Evolutionary conservation across 2,329 filamentous ascomycete genomes (phyloP).

Genomic region (Cryphonectria parasitica): DNA sequence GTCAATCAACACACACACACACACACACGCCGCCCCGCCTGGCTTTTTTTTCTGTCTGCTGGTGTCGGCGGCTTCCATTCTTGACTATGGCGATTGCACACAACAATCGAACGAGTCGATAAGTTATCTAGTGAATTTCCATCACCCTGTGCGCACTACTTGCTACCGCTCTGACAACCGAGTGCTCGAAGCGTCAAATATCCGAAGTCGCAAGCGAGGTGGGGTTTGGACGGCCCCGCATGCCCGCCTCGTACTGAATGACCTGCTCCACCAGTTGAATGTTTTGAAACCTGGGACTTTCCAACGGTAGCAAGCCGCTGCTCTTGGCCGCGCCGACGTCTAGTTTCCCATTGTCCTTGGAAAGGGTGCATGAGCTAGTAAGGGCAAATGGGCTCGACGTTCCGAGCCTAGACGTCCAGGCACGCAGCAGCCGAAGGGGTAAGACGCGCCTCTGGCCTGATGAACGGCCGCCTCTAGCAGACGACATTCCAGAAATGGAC

Average conservation of each 20-base stretch:
- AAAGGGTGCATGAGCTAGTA: constrained; percentile 1
- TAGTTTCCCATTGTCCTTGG: background rate
- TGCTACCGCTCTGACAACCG: background rate
- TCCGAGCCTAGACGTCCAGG: constrained; percentile 14
- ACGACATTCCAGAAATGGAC: constrained; percentile 24
- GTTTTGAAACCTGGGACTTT: constrained; percentile 14
- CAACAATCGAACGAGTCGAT: constrained; percentile 3
- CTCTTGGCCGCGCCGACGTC: background rate
- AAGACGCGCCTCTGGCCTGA: constrained; percentile 17
- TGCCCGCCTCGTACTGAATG: constrained; percentile 18
- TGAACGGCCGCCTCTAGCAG: constrained; percentile 16
- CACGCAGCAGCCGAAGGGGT: background rate
- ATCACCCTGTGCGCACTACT: background rate
- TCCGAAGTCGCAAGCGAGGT: constrained; percentile 21
- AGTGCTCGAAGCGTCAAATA: constrained; percentile 19
- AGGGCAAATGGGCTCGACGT: background rate
- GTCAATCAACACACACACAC: too few relatives aligned
- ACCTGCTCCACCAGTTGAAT: constrained; percentile 14
- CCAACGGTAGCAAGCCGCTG: background rate
- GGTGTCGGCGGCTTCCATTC: background rate
- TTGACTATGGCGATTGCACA: background rate
- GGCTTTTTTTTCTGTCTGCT: background rate
- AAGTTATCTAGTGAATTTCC: background rate
- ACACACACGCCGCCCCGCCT: too few relatives aligned
- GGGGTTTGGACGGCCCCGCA: constrained; percentile 20